These are phyloP conservation scores for Sporisorium sorghi DNA, from an alignment of 1,284 basidiomycete species.

Conservation along the genomic window DNA sequence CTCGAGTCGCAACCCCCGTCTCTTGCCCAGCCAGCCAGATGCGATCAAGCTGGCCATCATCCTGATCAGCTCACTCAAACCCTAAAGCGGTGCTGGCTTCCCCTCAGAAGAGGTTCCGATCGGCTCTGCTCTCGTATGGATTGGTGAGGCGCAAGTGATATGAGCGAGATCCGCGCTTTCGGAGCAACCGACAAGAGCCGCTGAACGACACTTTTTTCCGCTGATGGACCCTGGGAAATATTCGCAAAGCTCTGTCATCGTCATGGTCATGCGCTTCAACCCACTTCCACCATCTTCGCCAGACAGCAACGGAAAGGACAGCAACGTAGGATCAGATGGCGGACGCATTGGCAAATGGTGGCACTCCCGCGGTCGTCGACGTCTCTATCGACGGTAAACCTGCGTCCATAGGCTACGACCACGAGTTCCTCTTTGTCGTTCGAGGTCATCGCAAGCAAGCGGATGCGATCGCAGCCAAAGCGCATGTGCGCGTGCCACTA, in stretches of 20 bases:
- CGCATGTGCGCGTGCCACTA: conserved; percentile 52
- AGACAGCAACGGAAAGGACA: background rate
- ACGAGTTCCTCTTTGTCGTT: conserved; percentile 55
- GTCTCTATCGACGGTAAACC: conserved; percentile 61
- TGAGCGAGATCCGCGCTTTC: background rate
- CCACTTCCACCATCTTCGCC: no score
- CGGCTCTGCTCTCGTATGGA: background rate
- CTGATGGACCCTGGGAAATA: background rate
- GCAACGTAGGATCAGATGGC: conserved; percentile 4
- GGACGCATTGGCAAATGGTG: background rate
- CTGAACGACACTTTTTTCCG: background rate
- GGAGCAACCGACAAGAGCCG: background rate
- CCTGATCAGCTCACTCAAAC: no score
- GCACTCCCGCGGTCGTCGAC: conserved; percentile 20
- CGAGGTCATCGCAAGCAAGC: conserved; percentile 29
- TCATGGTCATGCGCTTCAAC: background rate
- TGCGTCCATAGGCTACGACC: conserved; percentile 52
- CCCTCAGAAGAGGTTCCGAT: no score
- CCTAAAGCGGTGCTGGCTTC: no score
- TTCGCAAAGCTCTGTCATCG: background rate
- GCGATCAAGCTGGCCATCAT: no score
- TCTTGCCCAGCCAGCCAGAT: no score
- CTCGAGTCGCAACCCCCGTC: background rate
- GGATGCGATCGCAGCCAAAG: conserved; percentile 19
- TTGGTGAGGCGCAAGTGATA: background rate